Percentiles rank a stretch among this genome's conserved stretches.
phyloP scores from a whole-genome alignment of 2,329 filamentous ascomycete species.

The Claviceps arundinis region DNA sequence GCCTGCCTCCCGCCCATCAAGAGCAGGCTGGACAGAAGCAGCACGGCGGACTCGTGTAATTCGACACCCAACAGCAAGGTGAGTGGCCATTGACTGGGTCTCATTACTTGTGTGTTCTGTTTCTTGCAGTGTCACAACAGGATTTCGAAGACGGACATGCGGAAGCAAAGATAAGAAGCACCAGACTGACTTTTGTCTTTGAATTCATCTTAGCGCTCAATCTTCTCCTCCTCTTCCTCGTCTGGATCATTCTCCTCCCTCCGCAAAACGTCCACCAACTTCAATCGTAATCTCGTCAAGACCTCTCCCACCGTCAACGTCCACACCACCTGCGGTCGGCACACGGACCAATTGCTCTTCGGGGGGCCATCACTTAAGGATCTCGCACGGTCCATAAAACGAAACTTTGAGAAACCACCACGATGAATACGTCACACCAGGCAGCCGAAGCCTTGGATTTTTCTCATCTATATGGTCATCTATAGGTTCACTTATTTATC shows the following conservation, averaged over 20 bases:
- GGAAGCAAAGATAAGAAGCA: background rate
- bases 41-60: constrained; percentile 12
- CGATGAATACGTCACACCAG: background rate
- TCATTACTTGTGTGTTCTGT: background rate
- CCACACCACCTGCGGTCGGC: constrained; percentile 41
- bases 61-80: constrained; percentile 13
- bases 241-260: constrained; percentile 12
- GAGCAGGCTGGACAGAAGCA: constrained; percentile 11
- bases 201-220: constrained; percentile 11
- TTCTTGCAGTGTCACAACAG: background rate
- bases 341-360: constrained; percentile 40
- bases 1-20: constrained; percentile 6
- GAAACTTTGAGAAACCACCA: constrained; percentile 7
- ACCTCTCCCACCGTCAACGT: constrained; percentile 33
- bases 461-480: no score
- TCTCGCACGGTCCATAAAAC: constrained; percentile 28
- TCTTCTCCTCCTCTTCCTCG: constrained; percentile 18
- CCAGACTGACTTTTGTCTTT: constrained; percentile 10
- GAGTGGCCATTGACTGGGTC: background rate
- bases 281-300: constrained; percentile 17
- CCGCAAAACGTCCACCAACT: constrained; percentile 18
- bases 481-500: no score
- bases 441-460: background rate
- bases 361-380: constrained; percentile 32
- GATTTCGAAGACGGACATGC: background rate